Percentiles rank a stretch among this genome's conserved stretches.
These are phyloP conservation scores for Aspergillus pseudotamarii DNA, from an alignment of 2,329 filamentous ascomycete species.

Conservation along the genomic window DNA sequence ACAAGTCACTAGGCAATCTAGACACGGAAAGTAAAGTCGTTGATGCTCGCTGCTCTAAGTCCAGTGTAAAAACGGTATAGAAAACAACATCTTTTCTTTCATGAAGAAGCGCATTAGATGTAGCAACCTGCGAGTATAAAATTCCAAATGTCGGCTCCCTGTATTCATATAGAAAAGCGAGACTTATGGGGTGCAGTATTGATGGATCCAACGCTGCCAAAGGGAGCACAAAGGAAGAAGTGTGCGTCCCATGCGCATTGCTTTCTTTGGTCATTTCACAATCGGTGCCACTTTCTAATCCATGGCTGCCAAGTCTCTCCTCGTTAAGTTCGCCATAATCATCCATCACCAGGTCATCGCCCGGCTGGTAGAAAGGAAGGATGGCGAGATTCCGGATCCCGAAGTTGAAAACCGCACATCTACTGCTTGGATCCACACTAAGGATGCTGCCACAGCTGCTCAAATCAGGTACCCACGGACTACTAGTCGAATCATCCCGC, in stretches of 20 bases:
- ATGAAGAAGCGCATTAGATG: slow-evolving; percentile 71
- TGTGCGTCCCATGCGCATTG: slow-evolving; percentile 62
- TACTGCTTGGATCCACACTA: slow-evolving; percentile 84
- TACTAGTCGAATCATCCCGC: slow-evolving; percentile 81
- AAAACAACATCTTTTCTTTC: slow-evolving; percentile 82
- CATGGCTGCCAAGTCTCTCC: slow-evolving; percentile 55
- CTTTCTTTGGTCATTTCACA: slow-evolving; percentile 38
- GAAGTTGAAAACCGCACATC: slow-evolving; percentile 94
- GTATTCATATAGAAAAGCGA: slow-evolving; percentile 95
- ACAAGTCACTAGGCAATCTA: slow-evolving; percentile 84
- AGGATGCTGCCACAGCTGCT: slow-evolving; percentile 78
- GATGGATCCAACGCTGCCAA: slow-evolving; percentile 85
- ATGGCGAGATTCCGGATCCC: slow-evolving; percentile 87
- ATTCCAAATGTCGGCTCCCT: slow-evolving; percentile 97
- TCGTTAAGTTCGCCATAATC: slow-evolving; percentile 85
- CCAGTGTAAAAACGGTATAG: slow-evolving; percentile 94
- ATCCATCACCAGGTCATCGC: slow-evolving; percentile 87
- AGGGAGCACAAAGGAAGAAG: slow-evolving; percentile 88
- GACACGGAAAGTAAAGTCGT: slow-evolving; percentile 88
- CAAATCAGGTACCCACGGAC: slow-evolving; percentile 78
- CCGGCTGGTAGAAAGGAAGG: slow-evolving; percentile 82
- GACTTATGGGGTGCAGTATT: slow-evolving; percentile 84
- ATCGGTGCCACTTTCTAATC: slow-evolving; percentile 28
- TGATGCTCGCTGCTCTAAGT: slow-evolving; percentile 88
- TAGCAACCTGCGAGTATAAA: slow-evolving; percentile 73